phyloP scores from a whole-genome alignment of 2,329 filamentous ascomycete genomes.

The Cadophora sp. region DNA sequence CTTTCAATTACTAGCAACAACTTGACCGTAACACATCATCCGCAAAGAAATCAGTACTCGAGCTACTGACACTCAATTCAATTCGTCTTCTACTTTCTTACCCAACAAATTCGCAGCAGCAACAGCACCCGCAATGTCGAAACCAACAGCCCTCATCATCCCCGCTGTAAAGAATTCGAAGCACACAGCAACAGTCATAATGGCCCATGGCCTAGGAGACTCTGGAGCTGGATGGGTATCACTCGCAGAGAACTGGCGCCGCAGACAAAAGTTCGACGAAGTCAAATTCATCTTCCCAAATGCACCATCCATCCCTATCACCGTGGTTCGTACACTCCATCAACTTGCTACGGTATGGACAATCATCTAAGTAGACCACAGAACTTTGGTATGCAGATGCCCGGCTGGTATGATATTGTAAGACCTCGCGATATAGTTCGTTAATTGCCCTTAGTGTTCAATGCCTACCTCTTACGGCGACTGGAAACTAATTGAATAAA shows the following conservation, averaged over 20 bases:
- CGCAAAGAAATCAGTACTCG: neutral
- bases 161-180: constrained; percentile 79
- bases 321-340: constrained; percentile 58
- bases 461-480: neutral
- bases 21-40: neutral
- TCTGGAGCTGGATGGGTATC: constrained; percentile 79
- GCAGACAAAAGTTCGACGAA: constrained; percentile 80
- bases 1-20: neutral
- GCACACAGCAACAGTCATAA: constrained; percentile 95
- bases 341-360: neutral
- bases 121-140: constrained; percentile 36
- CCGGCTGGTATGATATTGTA: constrained; percentile 87
- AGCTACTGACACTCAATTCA: neutral
- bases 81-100: neutral
- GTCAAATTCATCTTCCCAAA: constrained; percentile 95
- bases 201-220: constrained; percentile 91
- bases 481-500: constrained; percentile 15
- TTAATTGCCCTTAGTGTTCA: constrained; percentile 19
- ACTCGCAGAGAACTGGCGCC: constrained; percentile 86
- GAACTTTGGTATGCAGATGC: constrained; percentile 82
- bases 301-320: constrained; percentile 85
- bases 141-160: constrained; percentile 64
- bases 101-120: neutral
- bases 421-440: constrained; percentile 44
- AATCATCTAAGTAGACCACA: constrained; percentile 45